These are phyloP conservation scores for Amanita phalloides DNA, from an alignment of 768 basidiomycete genomes.

Conservation along the genomic window DNA sequence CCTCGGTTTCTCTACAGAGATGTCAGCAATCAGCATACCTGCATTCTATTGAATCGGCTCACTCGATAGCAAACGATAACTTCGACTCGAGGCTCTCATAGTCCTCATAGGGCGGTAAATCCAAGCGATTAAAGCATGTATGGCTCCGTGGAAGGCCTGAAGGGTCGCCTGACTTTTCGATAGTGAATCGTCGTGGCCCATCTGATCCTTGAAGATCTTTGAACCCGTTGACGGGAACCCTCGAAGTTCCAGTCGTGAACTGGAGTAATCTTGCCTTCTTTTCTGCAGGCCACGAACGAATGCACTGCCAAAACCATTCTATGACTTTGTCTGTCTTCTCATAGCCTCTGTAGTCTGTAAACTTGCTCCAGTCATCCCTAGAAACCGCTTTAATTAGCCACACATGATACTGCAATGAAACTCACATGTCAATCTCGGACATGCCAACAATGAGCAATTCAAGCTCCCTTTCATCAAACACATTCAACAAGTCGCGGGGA, in stretches of 20 bases:
- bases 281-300: slow-evolving; percentile 85
- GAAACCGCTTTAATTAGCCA: slow-evolving; percentile 6
- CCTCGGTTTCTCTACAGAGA: slow-evolving; percentile 58
- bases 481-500: slow-evolving; percentile 73
- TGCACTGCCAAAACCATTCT: slow-evolving; percentile 94
- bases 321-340: slow-evolving; percentile 82
- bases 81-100: slow-evolving; percentile 83
- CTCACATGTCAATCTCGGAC: slow-evolving; percentile 82
- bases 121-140: slow-evolving; percentile 88
- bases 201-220: slow-evolving; percentile 92
- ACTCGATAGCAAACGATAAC: slow-evolving; percentile 78
- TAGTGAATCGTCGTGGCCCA: slow-evolving; percentile 86
- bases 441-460: slow-evolving; percentile 89
- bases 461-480: slow-evolving; percentile 87
- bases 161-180: slow-evolving; percentile 90
- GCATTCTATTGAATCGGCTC: slow-evolving; percentile 16
- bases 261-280: slow-evolving; percentile 79
- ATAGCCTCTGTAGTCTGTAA: slow-evolving; percentile 87
- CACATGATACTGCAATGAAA: slow-evolving; percentile 5
- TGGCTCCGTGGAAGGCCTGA: slow-evolving; percentile 82
- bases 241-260: slow-evolving; percentile 82
- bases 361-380: slow-evolving; percentile 88
- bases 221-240: slow-evolving; percentile 87
- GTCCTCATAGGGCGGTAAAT: slow-evolving; percentile 84
- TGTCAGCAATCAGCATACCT: background rate